Evolutionary conservation across 805 yeast genomes (phyloP), one percentile per base, ranked within the genome.

Genomic region (Blastobotrys attinorum): DNA sequence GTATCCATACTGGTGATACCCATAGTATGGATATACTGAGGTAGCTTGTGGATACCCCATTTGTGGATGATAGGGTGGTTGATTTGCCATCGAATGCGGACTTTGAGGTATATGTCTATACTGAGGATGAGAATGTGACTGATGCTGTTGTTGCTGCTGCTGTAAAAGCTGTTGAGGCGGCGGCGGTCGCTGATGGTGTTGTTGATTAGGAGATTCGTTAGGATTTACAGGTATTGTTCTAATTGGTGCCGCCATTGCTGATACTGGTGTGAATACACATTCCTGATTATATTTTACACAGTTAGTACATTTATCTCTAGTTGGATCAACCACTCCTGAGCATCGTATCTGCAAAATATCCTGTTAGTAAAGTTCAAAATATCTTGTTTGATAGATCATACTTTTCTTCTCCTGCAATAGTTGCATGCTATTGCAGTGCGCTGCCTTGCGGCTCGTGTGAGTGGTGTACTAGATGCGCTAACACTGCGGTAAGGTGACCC

Each of bases 261-360:
- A 43, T 17, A 60, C 64, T 7, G 64, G 64, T 7, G 59, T 53
- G 46, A 56, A 60, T 10, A 59, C 41, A 42, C 64, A 60, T 38
- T 56, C 56, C 47, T 59, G 63, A 44, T 52, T 54, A 48, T 55
- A 56, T 33, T 56, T 47, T 11, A 49, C 46, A 48, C 64, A 60
- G 47, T 60, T 60, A 18, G 60, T 33, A 43, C 63, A 59, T n/a
- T n/a, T n/a, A n/a, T n/a, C n/a, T 32, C 57, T 52, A 7, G 57
- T 47, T 34, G 55, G 50, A n/a, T 48, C 50, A 17, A 46, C 49
- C 20, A 48, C 41, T 18, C 64, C 64, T 17, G 58, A 54, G 44
- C 64, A 60, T 18, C 63, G 53, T 21, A 59, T 59, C 54, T 54
- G 31, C 5, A 25, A 20, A 8, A 20, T 10, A 35, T 16, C n/a